These are phyloP conservation scores for Camillea tinctor DNA, from an alignment of 2,329 filamentous ascomycete genomes.

Conservation along the genomic window DNA sequence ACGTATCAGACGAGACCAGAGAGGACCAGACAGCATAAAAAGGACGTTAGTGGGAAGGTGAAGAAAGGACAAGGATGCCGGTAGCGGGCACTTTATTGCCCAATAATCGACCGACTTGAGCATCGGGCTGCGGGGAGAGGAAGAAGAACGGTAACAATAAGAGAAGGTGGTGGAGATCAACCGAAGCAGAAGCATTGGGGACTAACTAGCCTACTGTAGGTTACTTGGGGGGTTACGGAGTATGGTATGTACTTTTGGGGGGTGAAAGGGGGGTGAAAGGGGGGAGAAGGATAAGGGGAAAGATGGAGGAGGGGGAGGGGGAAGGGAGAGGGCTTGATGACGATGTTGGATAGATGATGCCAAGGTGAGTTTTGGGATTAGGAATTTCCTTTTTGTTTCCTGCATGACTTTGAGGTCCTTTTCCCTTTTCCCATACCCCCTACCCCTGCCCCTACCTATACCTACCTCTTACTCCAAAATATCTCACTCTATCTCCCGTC, in stretches of 20 bases:
- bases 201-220: neutral
- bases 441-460: too few species aligned
- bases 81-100: slow-evolving; percentile 34
- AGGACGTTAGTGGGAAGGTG: slow-evolving; percentile 20
- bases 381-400: too few species aligned
- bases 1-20: slow-evolving; percentile 16
- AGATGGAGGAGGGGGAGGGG: too few species aligned
- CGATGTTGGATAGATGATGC: neutral
- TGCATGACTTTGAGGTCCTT: too few species aligned
- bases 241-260: too few species aligned
- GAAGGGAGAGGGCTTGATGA: too few species aligned
- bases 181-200: too few species aligned
- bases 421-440: too few species aligned
- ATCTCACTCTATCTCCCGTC: too few species aligned
- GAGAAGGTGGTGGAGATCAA: slow-evolving; percentile 30
- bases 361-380: neutral
- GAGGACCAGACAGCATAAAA: slow-evolving; percentile 8
- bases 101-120: slow-evolving; percentile 31
- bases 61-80: slow-evolving; percentile 27
- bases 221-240: slow-evolving; percentile 13
- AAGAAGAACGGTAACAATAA: slow-evolving; percentile 17
- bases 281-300: too few species aligned
- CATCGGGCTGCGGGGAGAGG: slow-evolving; percentile 21
- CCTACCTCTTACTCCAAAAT: too few species aligned
- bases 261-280: too few species aligned